Evolutionary conservation across 345 rosid species (phyloP).

Genomic region (Hibiscus mutabilis): DNA sequence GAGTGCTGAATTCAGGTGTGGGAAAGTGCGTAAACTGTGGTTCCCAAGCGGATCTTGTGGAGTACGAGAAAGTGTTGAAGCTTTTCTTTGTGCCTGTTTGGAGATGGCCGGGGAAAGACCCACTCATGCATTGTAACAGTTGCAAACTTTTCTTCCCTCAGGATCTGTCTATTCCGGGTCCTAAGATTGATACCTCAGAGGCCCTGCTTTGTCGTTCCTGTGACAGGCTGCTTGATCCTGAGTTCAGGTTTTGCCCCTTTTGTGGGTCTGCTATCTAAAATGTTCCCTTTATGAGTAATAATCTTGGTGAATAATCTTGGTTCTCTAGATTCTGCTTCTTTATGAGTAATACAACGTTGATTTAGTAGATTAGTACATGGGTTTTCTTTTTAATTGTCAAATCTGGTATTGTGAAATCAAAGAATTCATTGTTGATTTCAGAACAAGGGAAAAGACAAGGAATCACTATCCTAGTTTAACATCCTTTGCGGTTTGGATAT

Average conservation of each 20-base stretch:
- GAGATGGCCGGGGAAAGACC: slow-evolving; percentile 77
- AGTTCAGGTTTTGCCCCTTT: slow-evolving; percentile 74
- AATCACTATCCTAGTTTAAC: too few relatives aligned
- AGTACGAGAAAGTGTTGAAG: slow-evolving; percentile 78
- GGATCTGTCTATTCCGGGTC: slow-evolving; percentile 21
- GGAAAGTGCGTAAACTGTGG: slow-evolving; percentile 67
- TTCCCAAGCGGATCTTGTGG: slow-evolving; percentile 74
- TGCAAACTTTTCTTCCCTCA: slow-evolving; percentile 66
- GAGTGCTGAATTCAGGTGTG: slow-evolving; percentile 56
- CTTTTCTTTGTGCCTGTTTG: slow-evolving; percentile 80
- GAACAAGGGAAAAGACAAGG: too few relatives aligned
- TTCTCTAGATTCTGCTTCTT: background rate
- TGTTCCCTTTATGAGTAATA: background rate
- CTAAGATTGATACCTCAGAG: slow-evolving; percentile 15
- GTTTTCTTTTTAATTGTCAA: too few relatives aligned
- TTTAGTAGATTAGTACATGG: too few relatives aligned
- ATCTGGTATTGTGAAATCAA: too few relatives aligned
- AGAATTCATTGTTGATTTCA: too few relatives aligned
- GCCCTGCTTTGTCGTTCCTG: slow-evolving; percentile 54
- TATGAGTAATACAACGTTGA: background rate
- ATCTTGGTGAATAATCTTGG: background rate
- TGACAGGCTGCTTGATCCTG: slow-evolving; percentile 46
- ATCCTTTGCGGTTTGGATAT: too few relatives aligned
- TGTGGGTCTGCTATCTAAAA: slow-evolving; percentile 60
- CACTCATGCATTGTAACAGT: slow-evolving; percentile 42